phyloP scores from a whole-genome alignment of 2,329 filamentous ascomycete species.

The Fonsecaea multimorphosa region DNA sequence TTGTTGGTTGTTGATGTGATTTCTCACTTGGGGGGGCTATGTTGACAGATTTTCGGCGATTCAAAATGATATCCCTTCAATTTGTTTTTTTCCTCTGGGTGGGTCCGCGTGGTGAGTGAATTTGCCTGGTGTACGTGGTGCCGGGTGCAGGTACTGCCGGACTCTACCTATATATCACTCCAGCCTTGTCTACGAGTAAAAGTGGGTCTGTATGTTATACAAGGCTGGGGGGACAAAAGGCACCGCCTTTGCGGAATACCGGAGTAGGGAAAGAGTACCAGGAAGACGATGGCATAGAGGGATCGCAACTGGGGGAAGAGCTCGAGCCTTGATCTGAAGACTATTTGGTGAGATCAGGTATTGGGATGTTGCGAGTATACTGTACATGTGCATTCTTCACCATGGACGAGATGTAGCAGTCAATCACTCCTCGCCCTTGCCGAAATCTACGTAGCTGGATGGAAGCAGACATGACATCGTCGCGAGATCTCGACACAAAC shows the following conservation, averaged over 20 bases:
- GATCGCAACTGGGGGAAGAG: too few relatives aligned
- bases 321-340: too few relatives aligned
- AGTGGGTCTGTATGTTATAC: neutral
- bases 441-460: too few relatives aligned
- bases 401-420: too few relatives aligned
- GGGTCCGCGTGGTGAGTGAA: neutral
- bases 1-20: neutral
- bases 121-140: neutral
- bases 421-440: too few relatives aligned
- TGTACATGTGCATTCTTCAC: too few relatives aligned
- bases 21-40: slow-evolving; percentile 4
- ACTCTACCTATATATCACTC: neutral
- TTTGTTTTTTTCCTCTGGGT: neutral
- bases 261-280: too few relatives aligned
- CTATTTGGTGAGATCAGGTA: too few relatives aligned
- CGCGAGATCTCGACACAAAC: too few relatives aligned
- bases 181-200: neutral
- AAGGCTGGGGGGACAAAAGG: neutral
- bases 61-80: neutral
- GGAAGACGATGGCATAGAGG: too few relatives aligned
- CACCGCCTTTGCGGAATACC: neutral
- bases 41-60: neutral
- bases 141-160: neutral
- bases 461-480: too few relatives aligned
- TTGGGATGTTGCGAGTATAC: too few relatives aligned